These are phyloP conservation scores for Boletus eberwhitei DNA, from an alignment of 768 basidiomycete species.

Conservation along the genomic window DNA sequence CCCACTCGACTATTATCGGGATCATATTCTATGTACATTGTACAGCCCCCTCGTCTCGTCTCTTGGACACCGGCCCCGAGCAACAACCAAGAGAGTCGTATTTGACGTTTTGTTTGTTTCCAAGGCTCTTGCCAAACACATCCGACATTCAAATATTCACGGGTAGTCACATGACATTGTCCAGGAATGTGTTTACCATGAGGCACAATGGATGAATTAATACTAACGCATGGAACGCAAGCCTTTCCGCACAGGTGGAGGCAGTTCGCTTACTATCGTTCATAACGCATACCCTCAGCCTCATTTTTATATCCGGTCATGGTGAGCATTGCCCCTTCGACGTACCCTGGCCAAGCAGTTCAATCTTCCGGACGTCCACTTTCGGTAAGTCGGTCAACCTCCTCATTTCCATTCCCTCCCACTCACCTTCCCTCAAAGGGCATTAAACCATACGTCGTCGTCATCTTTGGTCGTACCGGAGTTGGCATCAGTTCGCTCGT, in stretches of 20 bases:
- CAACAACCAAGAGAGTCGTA: neutral
- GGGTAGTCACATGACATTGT: neutral
- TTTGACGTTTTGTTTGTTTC: constrained; percentile 5
- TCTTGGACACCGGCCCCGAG: too few species aligned
- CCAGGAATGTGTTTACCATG: constrained; percentile 11
- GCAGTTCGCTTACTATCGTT: neutral
- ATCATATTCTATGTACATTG: too few species aligned
- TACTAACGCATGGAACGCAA: constrained; percentile 1
- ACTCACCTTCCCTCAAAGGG: neutral
- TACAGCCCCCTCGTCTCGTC: too few species aligned
- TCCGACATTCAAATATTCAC: neutral
- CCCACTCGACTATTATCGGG: too few species aligned
- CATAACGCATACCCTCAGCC: neutral
- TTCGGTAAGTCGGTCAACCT: neutral
- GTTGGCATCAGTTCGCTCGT: constrained; percentile 29
- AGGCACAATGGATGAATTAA: constrained; percentile 6
- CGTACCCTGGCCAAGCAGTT: neutral
- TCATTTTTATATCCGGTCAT: neutral
- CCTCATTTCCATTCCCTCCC: neutral
- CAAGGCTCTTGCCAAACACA: constrained; percentile 8
- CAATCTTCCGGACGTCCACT: neutral
- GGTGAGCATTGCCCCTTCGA: neutral
- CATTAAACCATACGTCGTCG: constrained; percentile 18
- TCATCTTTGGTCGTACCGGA: constrained; percentile 28
- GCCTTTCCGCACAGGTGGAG: neutral